Conservation (phyloP, 352 stramenopile species). For the Phytophthora sp. region DNA sequence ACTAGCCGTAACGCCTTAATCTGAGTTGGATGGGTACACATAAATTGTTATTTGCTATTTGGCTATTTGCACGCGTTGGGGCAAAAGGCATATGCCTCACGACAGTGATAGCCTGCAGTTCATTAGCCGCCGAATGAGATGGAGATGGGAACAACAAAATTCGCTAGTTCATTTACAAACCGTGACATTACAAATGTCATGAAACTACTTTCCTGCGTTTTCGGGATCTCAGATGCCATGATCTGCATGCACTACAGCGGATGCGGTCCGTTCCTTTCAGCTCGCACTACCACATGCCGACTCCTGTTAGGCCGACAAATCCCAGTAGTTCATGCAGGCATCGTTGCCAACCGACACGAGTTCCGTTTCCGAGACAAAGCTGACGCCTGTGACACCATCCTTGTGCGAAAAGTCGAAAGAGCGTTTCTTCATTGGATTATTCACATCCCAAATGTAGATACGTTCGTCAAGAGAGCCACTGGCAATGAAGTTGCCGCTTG, state of each 20-base stretch:
- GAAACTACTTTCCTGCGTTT: no score
- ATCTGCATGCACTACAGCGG: not conserved
- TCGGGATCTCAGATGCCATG: no score
- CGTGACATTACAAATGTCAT: conserved; percentile 2
- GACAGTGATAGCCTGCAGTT: no score
- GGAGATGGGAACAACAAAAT: no score
- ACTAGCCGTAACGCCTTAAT: conserved; percentile 3
- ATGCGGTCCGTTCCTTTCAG: no score
- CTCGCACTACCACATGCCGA: no score
- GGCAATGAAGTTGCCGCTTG: conserved; percentile 90
- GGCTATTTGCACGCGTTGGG: no score
- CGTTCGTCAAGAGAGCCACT: conserved; percentile 95
- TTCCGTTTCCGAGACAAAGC: conserved; percentile 74
- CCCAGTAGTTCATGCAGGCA: conserved; percentile 81
- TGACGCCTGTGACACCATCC: conserved; percentile 77
- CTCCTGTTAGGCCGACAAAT: conserved; percentile 56
- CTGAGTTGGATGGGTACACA: no score
- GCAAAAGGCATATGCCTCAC: no score
- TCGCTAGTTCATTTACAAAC: not conserved
- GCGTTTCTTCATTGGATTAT: conserved; percentile 69
- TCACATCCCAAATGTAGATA: conserved; percentile 96
- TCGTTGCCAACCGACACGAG: conserved; percentile 86
- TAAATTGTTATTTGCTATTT: no score
- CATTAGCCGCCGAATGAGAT: no score
- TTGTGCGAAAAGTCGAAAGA: conserved; percentile 85